phyloP scores from a whole-genome alignment of 106 monocot genomes.

The Cymbidium sinense region DNA sequence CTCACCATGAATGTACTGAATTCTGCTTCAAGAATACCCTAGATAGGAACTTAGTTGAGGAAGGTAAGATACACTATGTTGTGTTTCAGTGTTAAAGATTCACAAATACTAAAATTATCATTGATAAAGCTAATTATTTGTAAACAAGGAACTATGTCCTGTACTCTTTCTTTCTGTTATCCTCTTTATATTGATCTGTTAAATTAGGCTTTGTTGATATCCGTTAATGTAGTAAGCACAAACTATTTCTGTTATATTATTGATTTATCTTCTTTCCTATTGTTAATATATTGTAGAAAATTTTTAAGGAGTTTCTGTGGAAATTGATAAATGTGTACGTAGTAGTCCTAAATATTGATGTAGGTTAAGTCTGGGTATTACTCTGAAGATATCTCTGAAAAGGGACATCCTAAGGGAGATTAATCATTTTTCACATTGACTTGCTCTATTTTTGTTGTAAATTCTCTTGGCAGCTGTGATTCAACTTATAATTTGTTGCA shows the following conservation, averaged over 20 bases:
- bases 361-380: not conserved
- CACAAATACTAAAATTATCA: not conserved
- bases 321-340: not conserved
- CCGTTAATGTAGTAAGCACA: no score
- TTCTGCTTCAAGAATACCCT: not conserved
- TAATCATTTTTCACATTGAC: not conserved
- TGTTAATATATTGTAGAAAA: constrained; percentile 1
- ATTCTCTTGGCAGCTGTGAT: not conserved
- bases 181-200: not conserved
- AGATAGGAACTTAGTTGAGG: not conserved
- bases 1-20: not conserved
- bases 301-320: not conserved
- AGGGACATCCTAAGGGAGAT: not conserved
- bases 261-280: not conserved
- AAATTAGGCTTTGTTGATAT: no score
- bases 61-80: not conserved
- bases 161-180: not conserved
- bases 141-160: not conserved
- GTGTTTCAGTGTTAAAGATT: not conserved
- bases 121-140: not conserved
- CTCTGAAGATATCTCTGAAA: not conserved
- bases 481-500: not conserved
- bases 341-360: not conserved
- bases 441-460: not conserved
- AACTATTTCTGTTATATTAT: not conserved